Evolutionary conservation across 495 filamentous ascomycete species (phyloP).

Genomic region (Hypoxylon crocopeplum): DNA sequence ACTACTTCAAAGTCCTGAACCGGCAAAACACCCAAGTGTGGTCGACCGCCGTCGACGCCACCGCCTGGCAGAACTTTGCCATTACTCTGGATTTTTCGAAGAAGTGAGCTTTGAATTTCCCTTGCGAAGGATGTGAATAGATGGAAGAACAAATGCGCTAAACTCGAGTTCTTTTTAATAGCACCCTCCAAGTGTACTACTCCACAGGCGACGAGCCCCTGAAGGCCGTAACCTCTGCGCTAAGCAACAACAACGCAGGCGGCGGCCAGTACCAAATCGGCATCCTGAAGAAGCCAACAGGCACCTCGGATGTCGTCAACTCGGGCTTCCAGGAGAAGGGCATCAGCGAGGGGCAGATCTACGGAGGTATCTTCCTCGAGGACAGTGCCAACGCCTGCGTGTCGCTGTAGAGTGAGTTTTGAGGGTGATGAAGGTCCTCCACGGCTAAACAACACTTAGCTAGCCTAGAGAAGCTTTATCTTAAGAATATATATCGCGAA

Average conservation of each 20-base stretch:
- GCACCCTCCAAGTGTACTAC: conserved; percentile 63
- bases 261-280: conserved; percentile 65
- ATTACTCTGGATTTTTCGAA: conserved; percentile 57
- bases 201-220: conserved; percentile 56
- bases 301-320: conserved; percentile 58
- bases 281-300: conserved; percentile 64
- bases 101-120: conserved; percentile 48
- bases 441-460: too few relatives aligned
- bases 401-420: conserved; percentile 41
- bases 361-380: conserved; percentile 63
- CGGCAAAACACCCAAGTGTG: conserved; percentile 56
- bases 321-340: conserved; percentile 58
- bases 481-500: too few relatives aligned
- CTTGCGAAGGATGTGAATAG: background rate
- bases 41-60: conserved; percentile 49
- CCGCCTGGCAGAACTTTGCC: conserved; percentile 66
- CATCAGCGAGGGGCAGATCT: conserved; percentile 61
- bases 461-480: too few relatives aligned
- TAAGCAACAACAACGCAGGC: conserved; percentile 59
- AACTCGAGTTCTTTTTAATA: conserved; percentile 24
- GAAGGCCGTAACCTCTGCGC: conserved; percentile 52
- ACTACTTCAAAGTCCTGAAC: conserved; percentile 55
- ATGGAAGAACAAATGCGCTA: background rate
- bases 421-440: background rate
- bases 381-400: conserved; percentile 53